phyloP scores from a whole-genome alignment of 2,329 filamentous ascomycete species.

The Apiospora koreana region DNA sequence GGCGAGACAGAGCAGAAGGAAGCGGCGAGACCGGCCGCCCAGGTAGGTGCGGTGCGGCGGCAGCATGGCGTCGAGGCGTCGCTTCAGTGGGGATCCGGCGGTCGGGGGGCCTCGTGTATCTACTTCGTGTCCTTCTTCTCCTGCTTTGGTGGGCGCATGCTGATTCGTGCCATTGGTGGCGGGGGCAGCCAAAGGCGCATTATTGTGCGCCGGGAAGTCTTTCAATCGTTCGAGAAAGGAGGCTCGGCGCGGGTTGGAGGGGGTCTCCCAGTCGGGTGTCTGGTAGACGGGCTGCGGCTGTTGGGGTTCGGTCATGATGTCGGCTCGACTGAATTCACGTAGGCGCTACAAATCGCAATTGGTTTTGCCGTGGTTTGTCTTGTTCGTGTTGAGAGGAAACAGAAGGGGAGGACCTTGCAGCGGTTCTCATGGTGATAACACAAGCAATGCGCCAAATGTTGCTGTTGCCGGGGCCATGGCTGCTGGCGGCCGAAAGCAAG shows the following conservation, averaged over 20 bases:
- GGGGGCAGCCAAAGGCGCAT: background rate
- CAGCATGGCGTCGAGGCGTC: constrained; percentile 23
- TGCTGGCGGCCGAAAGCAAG: background rate
- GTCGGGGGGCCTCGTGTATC: background rate
- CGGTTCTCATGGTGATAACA: background rate
- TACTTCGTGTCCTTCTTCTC: background rate
- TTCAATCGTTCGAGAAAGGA: constrained; percentile 14
- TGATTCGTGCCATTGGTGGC: background rate
- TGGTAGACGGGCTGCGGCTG: constrained; percentile 18
- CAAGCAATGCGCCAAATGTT: background rate
- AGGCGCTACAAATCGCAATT: background rate
- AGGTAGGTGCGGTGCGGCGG: constrained; percentile 27
- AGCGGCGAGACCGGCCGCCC: constrained; percentile 25
- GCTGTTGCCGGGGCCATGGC: background rate
- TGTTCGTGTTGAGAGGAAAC: too few relatives aligned
- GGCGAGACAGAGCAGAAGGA: constrained; percentile 22
- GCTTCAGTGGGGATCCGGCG: constrained; percentile 15
- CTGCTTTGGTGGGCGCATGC: background rate
- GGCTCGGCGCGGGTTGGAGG: constrained; percentile 10
- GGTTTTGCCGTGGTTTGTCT: background rate
- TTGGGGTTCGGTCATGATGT: background rate
- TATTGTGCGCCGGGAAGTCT: background rate
- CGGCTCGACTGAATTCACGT: background rate
- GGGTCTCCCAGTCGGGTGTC: constrained; percentile 20
- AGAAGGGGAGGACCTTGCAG: background rate